phyloP scores from a whole-genome alignment of 1,284 basidiomycete species.

The Uromyces viciae-fabae region DNA sequence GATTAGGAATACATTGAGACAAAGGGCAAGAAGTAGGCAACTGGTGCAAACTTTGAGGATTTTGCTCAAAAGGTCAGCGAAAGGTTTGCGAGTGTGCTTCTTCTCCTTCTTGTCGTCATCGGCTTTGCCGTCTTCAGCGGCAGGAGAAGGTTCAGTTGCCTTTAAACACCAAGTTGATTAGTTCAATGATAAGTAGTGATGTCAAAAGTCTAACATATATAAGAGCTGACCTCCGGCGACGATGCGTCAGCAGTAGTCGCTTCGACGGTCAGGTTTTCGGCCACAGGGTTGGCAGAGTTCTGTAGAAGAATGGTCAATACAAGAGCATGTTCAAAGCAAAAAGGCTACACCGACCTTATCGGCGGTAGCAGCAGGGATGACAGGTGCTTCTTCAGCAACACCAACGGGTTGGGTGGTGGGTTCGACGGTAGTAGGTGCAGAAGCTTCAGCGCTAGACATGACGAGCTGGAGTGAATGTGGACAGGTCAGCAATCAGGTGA shows the following conservation, averaged over 20 bases:
- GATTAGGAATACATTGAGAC: not conserved
- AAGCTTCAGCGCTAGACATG: not conserved
- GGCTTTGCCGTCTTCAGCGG: conserved; percentile 9
- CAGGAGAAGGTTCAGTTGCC: not conserved
- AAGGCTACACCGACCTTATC: not conserved
- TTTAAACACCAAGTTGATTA: not conserved
- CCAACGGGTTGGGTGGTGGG: not conserved
- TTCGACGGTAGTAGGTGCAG: not conserved
- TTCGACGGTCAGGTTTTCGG: conserved; percentile 3
- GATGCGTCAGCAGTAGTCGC: not conserved
- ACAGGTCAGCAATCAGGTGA: too few species aligned
- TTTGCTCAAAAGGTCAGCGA: conserved; percentile 42
- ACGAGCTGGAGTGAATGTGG: not conserved
- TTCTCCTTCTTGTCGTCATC: conserved; percentile 44
- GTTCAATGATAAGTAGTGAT: not conserved
- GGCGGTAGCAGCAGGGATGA: not conserved
- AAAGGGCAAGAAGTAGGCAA: not conserved
- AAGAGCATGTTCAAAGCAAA: not conserved
- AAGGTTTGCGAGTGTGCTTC: conserved; percentile 31
- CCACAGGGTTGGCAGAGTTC: not conserved
- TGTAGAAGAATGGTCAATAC: not conserved
- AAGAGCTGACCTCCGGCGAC: not conserved
- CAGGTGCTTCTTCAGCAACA: not conserved
- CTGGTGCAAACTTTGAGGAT: conserved; percentile 24
- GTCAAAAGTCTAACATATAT: not conserved